Percentiles rank a stretch among this genome's conserved stretches.
Conservation (phyloP, 116 monocot genomes). For the Iris pallida region DNA sequence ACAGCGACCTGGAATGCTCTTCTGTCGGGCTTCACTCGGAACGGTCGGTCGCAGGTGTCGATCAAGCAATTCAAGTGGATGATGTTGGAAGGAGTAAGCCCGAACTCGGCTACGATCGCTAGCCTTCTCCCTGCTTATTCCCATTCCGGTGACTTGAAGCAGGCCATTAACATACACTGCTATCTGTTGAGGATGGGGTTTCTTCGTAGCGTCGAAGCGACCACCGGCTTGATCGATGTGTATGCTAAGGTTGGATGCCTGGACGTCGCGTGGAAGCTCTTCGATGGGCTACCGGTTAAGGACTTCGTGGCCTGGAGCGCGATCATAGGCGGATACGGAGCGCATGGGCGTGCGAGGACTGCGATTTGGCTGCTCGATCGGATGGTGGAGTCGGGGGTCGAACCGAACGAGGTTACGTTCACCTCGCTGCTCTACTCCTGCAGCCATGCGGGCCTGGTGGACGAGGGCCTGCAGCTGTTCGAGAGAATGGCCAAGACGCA, state of each 20-base stretch:
- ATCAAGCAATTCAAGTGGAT: conserved; percentile 41
- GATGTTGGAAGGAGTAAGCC: conserved; percentile 24
- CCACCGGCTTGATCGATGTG: conserved; percentile 57
- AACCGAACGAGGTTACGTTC: conserved; percentile 66
- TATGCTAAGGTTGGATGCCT: conserved; percentile 69
- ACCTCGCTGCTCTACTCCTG: conserved; percentile 57
- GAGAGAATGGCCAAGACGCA: conserved; percentile 19
- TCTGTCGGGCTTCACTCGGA: conserved; percentile 37
- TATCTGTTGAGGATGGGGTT: conserved; percentile 44
- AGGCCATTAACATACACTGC: conserved; percentile 46
- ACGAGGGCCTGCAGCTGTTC: conserved; percentile 49
- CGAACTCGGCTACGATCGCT: conserved; percentile 42
- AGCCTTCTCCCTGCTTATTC: conserved; percentile 68
- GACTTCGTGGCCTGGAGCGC: conserved; percentile 70
- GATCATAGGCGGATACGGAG: conserved; percentile 62
- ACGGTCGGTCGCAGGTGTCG: conserved; percentile 17
- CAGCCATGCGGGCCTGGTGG: conserved; percentile 66
- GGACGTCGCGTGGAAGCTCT: conserved; percentile 44
- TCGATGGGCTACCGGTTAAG: conserved; percentile 30
- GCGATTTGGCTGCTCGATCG: conserved; percentile 48
- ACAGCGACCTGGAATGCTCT: conserved; percentile 62
- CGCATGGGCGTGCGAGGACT: conserved; percentile 46
- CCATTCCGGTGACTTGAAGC: conserved; percentile 30
- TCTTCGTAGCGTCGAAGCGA: conserved; percentile 20
- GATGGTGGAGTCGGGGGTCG: conserved; percentile 49